A percentile compares a stretch with the other conserved stretches of the same genome.
Evolutionary conservation across 352 stramenopile genomes (phyloP).

Genomic region (Pythium utonaiense): DNA sequence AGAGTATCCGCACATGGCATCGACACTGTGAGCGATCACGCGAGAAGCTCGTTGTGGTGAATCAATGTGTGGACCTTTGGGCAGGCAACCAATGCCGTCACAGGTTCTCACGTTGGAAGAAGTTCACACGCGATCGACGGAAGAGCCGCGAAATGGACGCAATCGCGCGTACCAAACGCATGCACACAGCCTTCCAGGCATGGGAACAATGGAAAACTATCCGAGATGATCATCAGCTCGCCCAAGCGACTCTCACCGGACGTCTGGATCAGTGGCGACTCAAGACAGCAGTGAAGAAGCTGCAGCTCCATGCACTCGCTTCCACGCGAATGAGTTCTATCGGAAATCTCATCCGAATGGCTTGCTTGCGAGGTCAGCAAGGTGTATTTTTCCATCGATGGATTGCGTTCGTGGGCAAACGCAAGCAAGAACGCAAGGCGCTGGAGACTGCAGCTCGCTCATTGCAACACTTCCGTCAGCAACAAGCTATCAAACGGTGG

Average conservation of each 20-base stretch:
- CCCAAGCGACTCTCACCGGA: neutral
- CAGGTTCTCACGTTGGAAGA: constrained; percentile 6
- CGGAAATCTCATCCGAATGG: constrained; percentile 4
- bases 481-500: constrained; percentile 26
- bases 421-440: neutral
- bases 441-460: neutral
- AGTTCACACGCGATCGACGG: neutral
- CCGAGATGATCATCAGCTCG: neutral
- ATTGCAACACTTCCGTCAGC: constrained; percentile 19
- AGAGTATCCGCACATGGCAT: neutral
- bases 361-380: neutral
- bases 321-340: constrained; percentile 8
- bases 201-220: constrained; percentile 9
- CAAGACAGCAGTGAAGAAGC: neutral
- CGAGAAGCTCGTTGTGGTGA: neutral
- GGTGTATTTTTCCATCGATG: constrained; percentile 3
- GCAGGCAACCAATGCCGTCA: neutral
- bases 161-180: neutral
- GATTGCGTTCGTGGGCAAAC: neutral
- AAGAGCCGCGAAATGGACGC: neutral
- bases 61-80: constrained; percentile 5
- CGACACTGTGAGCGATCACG: neutral
- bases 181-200: neutral
- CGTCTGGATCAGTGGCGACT: constrained; percentile 1
- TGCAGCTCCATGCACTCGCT: neutral